Evolutionary conservation across 208 protist genomes (phyloP), one percentile per base, ranked within the genome.

Genomic region (Phytomonas sp.): DNA sequence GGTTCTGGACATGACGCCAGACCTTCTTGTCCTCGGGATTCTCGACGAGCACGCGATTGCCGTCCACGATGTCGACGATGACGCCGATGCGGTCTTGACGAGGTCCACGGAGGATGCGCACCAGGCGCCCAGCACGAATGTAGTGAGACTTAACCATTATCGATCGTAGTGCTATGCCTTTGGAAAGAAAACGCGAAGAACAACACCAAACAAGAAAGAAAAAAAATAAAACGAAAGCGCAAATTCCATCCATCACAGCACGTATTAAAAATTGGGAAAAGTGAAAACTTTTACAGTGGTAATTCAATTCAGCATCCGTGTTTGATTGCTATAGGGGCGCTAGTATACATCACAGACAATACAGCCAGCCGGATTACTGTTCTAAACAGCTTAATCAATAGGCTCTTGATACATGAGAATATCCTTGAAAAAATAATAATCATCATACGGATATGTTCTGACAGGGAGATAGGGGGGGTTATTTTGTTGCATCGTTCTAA

Each of bases 1-100:
- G 76, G 82, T 85, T 93, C 87, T 93, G 85, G 66, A 95, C 89
- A 74, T 95, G 89, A 70, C 89, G 87, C 87, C 89, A 93, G 87
- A 95, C 93, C 87, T 93, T 95, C 71, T 77, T 64, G 70, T 95
- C 89, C 73, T 75, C 72, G n/a, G 89, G 80, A 80, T 95, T 95
- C 85, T 95, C 89, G 68, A 95, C 89, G 60, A 95, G 81, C 61
- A 95, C 79, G 76, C 89, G 89, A 83, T 92, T 95, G 81, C 72
- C 87, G 76, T 95, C 89, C 67, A 95, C 77, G 75, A 95, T 95
- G 82, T 93, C 89, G 73, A 92, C 86, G 76, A 95, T 88, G 53
- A 86, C 74, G 66, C 76, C 83, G 31, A 89, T 67, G 78, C 75
- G 83, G 79, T 86, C 80, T 79, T 85, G 80, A 73, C 70, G 89